Evolutionary conservation across 2,329 filamentous ascomycete species (phyloP), one percentile per base, ranked within the genome.

Genomic region (Beauveria sp.): DNA sequence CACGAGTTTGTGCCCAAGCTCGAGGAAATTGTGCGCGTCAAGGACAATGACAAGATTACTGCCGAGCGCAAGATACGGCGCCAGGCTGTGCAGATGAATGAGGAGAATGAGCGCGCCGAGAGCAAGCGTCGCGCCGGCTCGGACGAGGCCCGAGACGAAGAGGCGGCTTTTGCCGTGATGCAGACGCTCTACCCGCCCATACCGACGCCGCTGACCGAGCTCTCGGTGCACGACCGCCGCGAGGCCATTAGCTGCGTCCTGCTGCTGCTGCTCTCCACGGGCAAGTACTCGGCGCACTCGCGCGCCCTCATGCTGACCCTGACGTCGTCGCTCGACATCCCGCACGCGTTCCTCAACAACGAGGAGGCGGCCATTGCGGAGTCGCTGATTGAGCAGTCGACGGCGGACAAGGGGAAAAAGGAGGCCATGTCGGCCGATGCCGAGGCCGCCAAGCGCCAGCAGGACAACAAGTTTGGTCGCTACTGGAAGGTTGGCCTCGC

Each of bases 401-500:
- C 79, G 24, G 73, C 76, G 4, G 72, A 76, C n/a, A 73, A 76
- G 9, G 69, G 71, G 63, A 66, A 73, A 64, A 70, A 72, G 65
- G 64, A 81, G 24, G 66, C 69, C 50, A 88, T 96, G 79, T 88
- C 87, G 0, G 90, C 89, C 1, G 89, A 93, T 64, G 84, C 87
- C 1, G 91, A 95, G 71, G 87, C 86, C 0, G 84, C 88, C 69
- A 89, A 89, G 71, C 85, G 88, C 60, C 83, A 83, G 16, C 86
- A 93, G 65, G 83, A 90, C 63, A 89, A 88, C 60, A 85, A 89
- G 66, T 76, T 82, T 9, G 80, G 84, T 22, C 80, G 92, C 9
- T 89, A 89, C 72, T 96, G 91, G 90, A 97, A 96, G 72, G 91
- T 97, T 22, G 91, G 93, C 0, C 79, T 97, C 28, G 93, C 93